Conservation (phyloP, 1,284 basidiomycete genomes). For the Cutaneotrichosporon curvatum region DNA sequence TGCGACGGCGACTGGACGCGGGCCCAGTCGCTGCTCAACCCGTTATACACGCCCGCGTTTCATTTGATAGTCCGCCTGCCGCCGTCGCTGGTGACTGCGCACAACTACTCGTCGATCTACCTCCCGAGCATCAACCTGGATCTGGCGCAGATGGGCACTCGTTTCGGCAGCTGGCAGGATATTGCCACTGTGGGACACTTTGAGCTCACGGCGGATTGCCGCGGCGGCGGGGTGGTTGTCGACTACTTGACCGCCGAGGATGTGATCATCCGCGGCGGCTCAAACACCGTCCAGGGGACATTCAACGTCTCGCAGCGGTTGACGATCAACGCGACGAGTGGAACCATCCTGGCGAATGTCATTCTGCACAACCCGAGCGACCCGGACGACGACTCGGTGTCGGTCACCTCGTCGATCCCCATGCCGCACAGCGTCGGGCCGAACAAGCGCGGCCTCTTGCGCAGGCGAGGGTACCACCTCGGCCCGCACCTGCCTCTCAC, state of each 20-base stretch:
- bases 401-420: conserved; percentile 8
- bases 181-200: conserved; percentile 30
- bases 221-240: conserved; percentile 32
- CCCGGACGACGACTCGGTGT: conserved; percentile 14
- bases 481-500: too few species aligned
- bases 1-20: conserved; percentile 28
- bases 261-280: conserved; percentile 25
- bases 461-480: not conserved
- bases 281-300: conserved; percentile 34
- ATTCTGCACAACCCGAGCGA: conserved; percentile 31
- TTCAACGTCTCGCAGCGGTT: conserved; percentile 41
- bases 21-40: conserved; percentile 24
- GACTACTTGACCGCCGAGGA: conserved; percentile 28
- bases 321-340: conserved; percentile 37
- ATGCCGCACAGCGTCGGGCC: conserved; percentile 6
- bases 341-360: conserved; percentile 34
- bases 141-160: conserved; percentile 37
- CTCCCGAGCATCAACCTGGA: conserved; percentile 22
- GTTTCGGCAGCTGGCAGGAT: conserved; percentile 33
- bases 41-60: conserved; percentile 27
- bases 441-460: not conserved
- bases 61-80: conserved; percentile 38
- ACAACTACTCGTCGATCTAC: conserved; percentile 11
- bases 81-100: conserved; percentile 18
- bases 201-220: conserved; percentile 17